Base-by-base conservation (phyloP, 1,139 yeast species). In the Suhomyces wounanorum region DNA sequence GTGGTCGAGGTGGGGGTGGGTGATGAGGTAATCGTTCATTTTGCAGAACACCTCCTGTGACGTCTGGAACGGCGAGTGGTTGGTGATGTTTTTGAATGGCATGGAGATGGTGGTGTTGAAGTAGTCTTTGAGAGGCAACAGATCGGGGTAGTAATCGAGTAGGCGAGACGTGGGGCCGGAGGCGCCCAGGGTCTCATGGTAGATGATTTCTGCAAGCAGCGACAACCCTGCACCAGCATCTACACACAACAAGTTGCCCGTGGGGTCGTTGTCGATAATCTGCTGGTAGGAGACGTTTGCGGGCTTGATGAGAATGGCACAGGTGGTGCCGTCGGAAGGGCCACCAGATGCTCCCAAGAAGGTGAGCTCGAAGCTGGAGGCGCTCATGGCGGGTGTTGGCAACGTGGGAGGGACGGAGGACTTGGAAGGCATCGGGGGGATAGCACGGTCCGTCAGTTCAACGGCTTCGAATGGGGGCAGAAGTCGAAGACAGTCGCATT, bases 1-100 rank as follows among this genome's bases (percentile, higher is more conserved):
- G 64, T 91, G 97, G 66, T 91, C 97, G 49, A 90, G 65, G 66
- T 91, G 97, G 0, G 95, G 83, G 67, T 91, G 97, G 1, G 97
- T 83, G 37, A 91, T 77, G 47, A 88, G 76, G 53, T 81, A 82
- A 31, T 77, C 72, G 23, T 65, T 55, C 16, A 79, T 57, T n/a
- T 68, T 60, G 21, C 72, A 64, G 52, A 75, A 69, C 7, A 84
- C 64, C 21, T 55, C 44, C 49, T 63, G 63, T 13, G 76, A 59
- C 26, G 52, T 47, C 44, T 55, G 43, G 47, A 64, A 61, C 28
- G 73, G 65, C 44, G 55, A 46, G 36, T 40, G 36, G 41, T 45
- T 25, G 47, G 38, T 14, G 36, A 71, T 57, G 11, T 49, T 40
- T 44, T 51, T 51, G 54, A 75, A 75, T 10, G 81, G 80, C n/a